Percentiles rank a stretch among this genome's conserved stretches.
phyloP scores from a whole-genome alignment of 805 yeast genomes.

The Yamadazyma philogaea region DNA sequence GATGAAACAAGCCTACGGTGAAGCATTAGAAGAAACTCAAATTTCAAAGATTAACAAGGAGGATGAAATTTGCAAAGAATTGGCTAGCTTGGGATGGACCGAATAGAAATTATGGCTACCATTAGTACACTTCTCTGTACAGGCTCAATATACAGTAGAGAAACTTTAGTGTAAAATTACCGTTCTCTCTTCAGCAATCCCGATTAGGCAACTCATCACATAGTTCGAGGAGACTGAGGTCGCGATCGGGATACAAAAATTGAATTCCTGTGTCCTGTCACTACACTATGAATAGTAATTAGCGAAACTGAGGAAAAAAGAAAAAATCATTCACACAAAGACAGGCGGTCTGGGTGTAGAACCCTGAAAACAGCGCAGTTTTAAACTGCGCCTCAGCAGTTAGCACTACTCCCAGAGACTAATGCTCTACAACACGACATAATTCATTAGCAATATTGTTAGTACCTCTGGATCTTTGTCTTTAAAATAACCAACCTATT shows the following conservation, averaged over 20 bases:
- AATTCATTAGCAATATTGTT: neutral
- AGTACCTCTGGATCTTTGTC: neutral
- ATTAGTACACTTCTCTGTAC: neutral
- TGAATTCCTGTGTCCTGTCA: neutral
- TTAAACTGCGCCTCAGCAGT: neutral
- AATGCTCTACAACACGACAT: neutral
- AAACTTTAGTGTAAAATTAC: neutral
- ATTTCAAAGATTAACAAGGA: slow-evolving; percentile 85
- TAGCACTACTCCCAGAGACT: neutral
- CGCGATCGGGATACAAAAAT: neutral
- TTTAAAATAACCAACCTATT: too few species aligned
- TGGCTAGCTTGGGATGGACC: slow-evolving; percentile 67
- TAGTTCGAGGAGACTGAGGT: neutral
- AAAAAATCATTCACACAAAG: neutral
- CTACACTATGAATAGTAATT: slow-evolving; percentile 9
- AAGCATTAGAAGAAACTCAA: slow-evolving; percentile 89
- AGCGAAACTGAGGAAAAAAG: neutral
- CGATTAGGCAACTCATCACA: slow-evolving; percentile 6
- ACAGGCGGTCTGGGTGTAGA: neutral
- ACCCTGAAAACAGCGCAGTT: neutral
- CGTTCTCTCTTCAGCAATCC: neutral
- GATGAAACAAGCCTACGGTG: slow-evolving; percentile 79
- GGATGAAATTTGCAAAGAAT: slow-evolving; percentile 70
- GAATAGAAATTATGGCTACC: slow-evolving; percentile 20
- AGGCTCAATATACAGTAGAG: neutral